phyloP scores from a whole-genome alignment of 2,329 filamentous ascomycete species.

The Cordyceps farinosa region DNA sequence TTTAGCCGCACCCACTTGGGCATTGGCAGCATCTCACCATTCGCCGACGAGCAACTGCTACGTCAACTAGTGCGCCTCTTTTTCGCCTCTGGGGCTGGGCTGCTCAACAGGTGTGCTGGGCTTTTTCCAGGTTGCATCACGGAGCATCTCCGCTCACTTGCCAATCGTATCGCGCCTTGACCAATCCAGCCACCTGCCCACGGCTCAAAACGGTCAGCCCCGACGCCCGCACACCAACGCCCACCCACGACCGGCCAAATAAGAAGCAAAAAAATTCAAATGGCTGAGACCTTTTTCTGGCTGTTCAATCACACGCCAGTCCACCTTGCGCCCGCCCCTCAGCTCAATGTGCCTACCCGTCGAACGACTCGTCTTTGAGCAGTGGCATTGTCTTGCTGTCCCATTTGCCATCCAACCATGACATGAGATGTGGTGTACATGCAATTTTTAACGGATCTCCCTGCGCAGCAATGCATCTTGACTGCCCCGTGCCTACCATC shows the following conservation, averaged over 20 bases:
- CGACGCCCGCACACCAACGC: neutral
- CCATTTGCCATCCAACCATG: too few species aligned
- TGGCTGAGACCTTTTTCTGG: conserved; percentile 13
- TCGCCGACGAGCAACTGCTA: neutral
- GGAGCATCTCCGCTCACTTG: conserved; percentile 7
- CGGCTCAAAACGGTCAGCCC: conserved; percentile 7
- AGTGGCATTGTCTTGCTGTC: neutral
- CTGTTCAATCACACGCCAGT: neutral
- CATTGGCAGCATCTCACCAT: neutral
- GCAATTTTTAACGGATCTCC: neutral
- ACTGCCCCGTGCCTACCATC: neutral
- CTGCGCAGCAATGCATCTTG: neutral
- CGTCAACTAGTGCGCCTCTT: conserved; percentile 15
- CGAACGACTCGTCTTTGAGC: neutral
- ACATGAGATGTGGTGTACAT: neutral
- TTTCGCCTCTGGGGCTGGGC: neutral
- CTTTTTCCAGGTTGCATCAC: neutral
- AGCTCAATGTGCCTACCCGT: neutral
- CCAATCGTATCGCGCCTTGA: conserved; percentile 3
- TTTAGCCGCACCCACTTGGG: conserved; percentile 12
- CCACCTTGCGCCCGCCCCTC: neutral
- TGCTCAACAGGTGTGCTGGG: too few species aligned
- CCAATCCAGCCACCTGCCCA: conserved; percentile 11
- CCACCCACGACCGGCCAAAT: neutral
- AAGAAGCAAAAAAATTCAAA: conserved; percentile 15